Conservation (phyloP, 2,329 filamentous ascomycete species). For the Aspergillus floridensis region DNA sequence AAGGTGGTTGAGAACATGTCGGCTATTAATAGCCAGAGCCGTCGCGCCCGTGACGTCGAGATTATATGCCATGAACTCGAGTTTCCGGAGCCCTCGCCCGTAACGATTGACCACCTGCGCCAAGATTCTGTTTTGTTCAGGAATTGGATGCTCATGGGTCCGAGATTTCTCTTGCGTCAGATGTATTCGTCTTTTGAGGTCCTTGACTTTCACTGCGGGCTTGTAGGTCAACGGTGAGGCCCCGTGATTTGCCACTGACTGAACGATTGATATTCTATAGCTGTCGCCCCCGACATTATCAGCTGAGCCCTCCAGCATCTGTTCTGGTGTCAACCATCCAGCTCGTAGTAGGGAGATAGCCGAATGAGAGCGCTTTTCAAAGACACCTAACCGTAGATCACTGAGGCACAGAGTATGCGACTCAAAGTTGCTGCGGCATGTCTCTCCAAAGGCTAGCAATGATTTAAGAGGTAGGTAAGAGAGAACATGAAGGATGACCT, state of each 20-base stretch:
- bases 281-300: slow-evolving; percentile 6
- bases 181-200: slow-evolving; percentile 1
- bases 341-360: slow-evolving; percentile 32
- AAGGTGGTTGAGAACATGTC: slow-evolving; percentile 28
- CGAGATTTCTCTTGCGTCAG: slow-evolving; percentile 2
- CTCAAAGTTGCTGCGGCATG: slow-evolving; percentile 27
- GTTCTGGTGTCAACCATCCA: slow-evolving; percentile 23
- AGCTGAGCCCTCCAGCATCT: slow-evolving; percentile 7
- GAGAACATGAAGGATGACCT: slow-evolving; percentile 33
- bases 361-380: slow-evolving; percentile 33
- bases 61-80: slow-evolving; percentile 33
- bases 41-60: slow-evolving; percentile 30
- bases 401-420: slow-evolving; percentile 30
- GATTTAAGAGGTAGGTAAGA: slow-evolving; percentile 28
- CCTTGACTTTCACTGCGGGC: not conserved
- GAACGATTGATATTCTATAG: slow-evolving; percentile 19
- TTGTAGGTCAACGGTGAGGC: not conserved
- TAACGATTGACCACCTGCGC: slow-evolving; percentile 25
- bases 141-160: slow-evolving; percentile 21
- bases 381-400: slow-evolving; percentile 32
- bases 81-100: slow-evolving; percentile 26
- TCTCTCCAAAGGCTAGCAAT: slow-evolving; percentile 32
- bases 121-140: slow-evolving; percentile 27
- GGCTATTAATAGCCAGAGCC: slow-evolving; percentile 23
- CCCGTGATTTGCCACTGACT: slow-evolving; percentile 2